These are phyloP conservation scores for Suillus sp. DNA, from an alignment of 768 basidiomycete species.

Conservation along the genomic window DNA sequence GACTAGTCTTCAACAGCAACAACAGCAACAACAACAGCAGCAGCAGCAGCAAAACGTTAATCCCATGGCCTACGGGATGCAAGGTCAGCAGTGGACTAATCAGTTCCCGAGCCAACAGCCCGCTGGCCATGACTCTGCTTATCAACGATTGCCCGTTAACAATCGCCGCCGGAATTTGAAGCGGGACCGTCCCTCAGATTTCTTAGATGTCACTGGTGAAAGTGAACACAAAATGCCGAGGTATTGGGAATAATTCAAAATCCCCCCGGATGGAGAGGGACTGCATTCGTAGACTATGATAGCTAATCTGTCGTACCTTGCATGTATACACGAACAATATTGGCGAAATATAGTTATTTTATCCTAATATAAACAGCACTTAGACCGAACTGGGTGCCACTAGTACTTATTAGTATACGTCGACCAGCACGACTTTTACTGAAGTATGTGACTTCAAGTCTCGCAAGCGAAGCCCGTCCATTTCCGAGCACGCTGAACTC, in stretches of 20 bases:
- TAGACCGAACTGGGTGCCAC: background rate
- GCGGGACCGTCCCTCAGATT: constrained; percentile 82
- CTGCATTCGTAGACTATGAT: background rate
- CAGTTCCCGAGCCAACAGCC: constrained; percentile 66
- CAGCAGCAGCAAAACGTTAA: constrained; percentile 33
- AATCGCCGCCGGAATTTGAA: constrained; percentile 78
- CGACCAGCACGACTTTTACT: background rate
- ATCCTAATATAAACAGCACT: constrained; percentile 1
- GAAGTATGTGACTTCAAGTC: background rate
- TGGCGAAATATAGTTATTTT: constrained; percentile 18
- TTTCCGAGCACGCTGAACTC: background rate
- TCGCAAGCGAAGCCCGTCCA: background rate
- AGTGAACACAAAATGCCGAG: constrained; percentile 64
- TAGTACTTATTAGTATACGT: background rate
- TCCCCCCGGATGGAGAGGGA: background rate
- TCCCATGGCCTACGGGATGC: constrained; percentile 44
- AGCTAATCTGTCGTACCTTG: constrained; percentile 4
- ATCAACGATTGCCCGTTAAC: constrained; percentile 82
- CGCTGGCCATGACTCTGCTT: constrained; percentile 77
- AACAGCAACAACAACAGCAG: constrained; percentile 44
- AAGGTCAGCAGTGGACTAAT: constrained; percentile 50
- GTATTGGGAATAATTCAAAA: constrained; percentile 68
- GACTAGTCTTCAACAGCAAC: constrained; percentile 48
- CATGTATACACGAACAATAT: constrained; percentile 21
- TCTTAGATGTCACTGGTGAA: constrained; percentile 71